Conservation (phyloP, 805 yeast genomes). For the Schwanniomyces yamadae region DNA sequence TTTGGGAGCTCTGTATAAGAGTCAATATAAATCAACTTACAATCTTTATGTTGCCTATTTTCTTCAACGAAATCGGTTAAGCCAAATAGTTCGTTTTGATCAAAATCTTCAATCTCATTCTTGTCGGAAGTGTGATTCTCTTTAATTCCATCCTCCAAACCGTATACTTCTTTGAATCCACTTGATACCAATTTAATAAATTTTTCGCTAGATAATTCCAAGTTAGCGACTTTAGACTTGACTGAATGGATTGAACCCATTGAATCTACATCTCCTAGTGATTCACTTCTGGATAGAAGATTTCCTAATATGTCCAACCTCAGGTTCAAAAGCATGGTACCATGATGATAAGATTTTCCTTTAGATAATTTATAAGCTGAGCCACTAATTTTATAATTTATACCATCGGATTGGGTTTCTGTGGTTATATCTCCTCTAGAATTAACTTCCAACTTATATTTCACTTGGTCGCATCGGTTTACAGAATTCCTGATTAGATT, state of each 20-base stretch:
- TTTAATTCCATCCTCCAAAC: slow-evolving; percentile 6
- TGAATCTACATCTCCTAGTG: slow-evolving; percentile 43
- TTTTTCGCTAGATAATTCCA: slow-evolving; percentile 43
- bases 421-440: slow-evolving; percentile 78
- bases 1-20: slow-evolving; percentile 27
- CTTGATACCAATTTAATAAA: slow-evolving; percentile 46
- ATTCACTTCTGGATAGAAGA: slow-evolving; percentile 51
- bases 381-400: slow-evolving; percentile 72
- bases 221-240: slow-evolving; percentile 72
- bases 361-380: slow-evolving; percentile 85
- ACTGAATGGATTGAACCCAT: slow-evolving; percentile 70
- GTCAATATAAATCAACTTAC: slow-evolving; percentile 19
- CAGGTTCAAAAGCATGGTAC: slow-evolving; percentile 83
- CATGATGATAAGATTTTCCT: slow-evolving; percentile 89
- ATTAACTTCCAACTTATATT: slow-evolving; percentile 49
- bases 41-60: slow-evolving; percentile 9
- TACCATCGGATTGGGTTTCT: slow-evolving; percentile 18
- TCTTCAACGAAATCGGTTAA: slow-evolving; percentile 29
- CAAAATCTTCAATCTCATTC: slow-evolving; percentile 16
- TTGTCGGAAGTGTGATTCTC: neutral
- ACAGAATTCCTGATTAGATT: slow-evolving; percentile 38
- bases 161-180: slow-evolving; percentile 39
- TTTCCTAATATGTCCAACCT: slow-evolving; percentile 57
- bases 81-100: slow-evolving; percentile 34
- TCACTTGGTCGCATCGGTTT: slow-evolving; percentile 15